Percentiles rank a stretch among this genome's conserved stretches.
These are phyloP conservation scores for Cladosporium cucumerinum DNA, from an alignment of 2,329 filamentous ascomycete species.

Conservation along the genomic window DNA sequence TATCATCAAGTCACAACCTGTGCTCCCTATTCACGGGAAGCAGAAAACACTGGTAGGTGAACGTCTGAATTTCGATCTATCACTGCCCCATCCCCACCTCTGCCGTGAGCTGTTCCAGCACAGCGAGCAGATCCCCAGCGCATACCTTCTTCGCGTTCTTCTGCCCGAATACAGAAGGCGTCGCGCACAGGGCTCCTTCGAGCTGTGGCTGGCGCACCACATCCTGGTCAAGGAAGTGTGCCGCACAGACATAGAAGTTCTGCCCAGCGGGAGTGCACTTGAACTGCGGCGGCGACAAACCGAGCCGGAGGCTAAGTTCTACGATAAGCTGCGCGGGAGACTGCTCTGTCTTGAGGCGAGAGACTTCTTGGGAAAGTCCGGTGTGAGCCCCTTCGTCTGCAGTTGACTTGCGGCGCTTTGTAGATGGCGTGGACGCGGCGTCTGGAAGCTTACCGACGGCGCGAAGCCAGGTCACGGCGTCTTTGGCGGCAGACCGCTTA, in stretches of 20 bases:
- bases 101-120: conserved; percentile 37
- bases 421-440: conserved; percentile 22
- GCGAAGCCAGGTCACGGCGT: conserved; percentile 43
- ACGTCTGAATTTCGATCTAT: not conserved
- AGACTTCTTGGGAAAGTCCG: not conserved
- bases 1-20: not conserved
- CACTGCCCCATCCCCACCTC: not conserved
- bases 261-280: conserved; percentile 10
- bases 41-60: not conserved
- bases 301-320: conserved; percentile 24
- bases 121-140: conserved; percentile 40
- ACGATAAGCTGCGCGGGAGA: conserved; percentile 22
- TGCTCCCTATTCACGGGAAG: not conserved
- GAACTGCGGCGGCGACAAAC: conserved; percentile 26
- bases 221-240: conserved; percentile 32
- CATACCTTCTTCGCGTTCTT: conserved; percentile 50
- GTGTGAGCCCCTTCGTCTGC: conserved; percentile 7
- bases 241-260: conserved; percentile 37
- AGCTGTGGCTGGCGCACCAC: conserved; percentile 26
- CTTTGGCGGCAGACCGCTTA: conserved; percentile 39
- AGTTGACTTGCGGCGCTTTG: conserved; percentile 19
- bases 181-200: conserved; percentile 40
- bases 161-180: conserved; percentile 45
- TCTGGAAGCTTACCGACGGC: conserved; percentile 28
- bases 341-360: not conserved